These are phyloP conservation scores for Populus tremula DNA, from an alignment of 345 rosid genomes.

Conservation along the genomic window DNA sequence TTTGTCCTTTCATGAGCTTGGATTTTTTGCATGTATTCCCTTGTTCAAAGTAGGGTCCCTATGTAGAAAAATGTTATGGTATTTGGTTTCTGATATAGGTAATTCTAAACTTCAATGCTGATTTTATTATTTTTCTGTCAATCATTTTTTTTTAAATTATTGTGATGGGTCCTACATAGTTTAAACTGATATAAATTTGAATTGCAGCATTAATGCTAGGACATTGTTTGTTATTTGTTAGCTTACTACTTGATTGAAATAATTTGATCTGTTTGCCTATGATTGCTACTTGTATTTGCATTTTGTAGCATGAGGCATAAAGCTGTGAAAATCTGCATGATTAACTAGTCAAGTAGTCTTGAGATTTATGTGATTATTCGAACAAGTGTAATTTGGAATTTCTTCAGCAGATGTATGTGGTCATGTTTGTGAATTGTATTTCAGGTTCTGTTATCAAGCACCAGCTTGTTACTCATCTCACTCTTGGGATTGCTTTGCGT, in stretches of 20 bases:
- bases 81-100: not conserved
- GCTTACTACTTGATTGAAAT: not conserved
- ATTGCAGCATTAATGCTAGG: not conserved
- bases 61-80: not conserved
- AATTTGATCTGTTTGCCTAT: not conserved
- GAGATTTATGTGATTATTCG: not conserved
- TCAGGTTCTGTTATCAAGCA: constrained; percentile 95
- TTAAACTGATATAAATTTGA: not conserved
- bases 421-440: constrained; percentile 19
- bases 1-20: not conserved
- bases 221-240: not conserved
- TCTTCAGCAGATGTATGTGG: not conserved
- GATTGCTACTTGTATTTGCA: not conserved
- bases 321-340: not conserved
- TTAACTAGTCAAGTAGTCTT: not conserved
- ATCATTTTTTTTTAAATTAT: not conserved
- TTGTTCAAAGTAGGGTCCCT: not conserved
- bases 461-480: constrained; percentile 87
- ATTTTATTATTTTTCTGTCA: not conserved
- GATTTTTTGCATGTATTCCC: not conserved
- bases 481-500: constrained; percentile 93
- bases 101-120: not conserved
- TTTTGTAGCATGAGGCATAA: not conserved
- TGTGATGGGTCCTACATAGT: not conserved
- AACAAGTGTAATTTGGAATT: not conserved